Evolutionary conservation across 192 early-diverging fungal species (phyloP).

Genomic region (Linderina pennispora): DNA sequence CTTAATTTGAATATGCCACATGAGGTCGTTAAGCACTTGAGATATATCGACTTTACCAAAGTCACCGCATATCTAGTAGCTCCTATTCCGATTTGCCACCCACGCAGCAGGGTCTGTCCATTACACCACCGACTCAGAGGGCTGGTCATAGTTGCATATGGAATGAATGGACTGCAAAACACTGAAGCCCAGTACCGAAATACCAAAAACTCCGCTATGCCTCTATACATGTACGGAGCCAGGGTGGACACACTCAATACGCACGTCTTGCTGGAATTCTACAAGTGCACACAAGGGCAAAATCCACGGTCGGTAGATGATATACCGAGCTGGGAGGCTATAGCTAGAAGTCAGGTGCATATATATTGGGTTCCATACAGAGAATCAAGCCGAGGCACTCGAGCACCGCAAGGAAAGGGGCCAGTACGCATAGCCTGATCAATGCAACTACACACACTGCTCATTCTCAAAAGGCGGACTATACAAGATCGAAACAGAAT

Average conservation of each 20-base stretch:
- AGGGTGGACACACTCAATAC: constrained; percentile 17
- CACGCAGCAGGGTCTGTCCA: no score
- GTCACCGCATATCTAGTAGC: constrained; percentile 54
- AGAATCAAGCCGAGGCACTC: constrained; percentile 5
- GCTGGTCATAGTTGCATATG: constrained; percentile 9
- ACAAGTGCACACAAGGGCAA: constrained; percentile 14
- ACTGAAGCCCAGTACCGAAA: no score
- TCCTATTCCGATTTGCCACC: no score
- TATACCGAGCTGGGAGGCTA: not conserved
- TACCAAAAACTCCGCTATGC: not conserved
- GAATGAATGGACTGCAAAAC: no score
- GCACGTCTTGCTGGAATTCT: constrained; percentile 26
- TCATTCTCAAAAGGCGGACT: constrained; percentile 5
- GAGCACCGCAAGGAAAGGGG: no score
- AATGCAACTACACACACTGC: no score
- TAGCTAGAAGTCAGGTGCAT: no score
- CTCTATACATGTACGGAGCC: constrained; percentile 17
- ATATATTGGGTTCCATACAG: constrained; percentile 23
- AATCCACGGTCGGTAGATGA: not conserved
- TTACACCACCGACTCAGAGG: constrained; percentile 21
- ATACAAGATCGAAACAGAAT: constrained; percentile 11
- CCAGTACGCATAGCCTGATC: no score
- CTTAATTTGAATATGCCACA: constrained; percentile 47
- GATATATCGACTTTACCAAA: constrained; percentile 39
- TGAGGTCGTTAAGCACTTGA: constrained; percentile 39